A percentile compares a stretch with the other conserved stretches of the same genome.
Evolutionary conservation across 768 basidiomycete genomes (phyloP).

Genomic region (Tricholoma furcatifolium): DNA sequence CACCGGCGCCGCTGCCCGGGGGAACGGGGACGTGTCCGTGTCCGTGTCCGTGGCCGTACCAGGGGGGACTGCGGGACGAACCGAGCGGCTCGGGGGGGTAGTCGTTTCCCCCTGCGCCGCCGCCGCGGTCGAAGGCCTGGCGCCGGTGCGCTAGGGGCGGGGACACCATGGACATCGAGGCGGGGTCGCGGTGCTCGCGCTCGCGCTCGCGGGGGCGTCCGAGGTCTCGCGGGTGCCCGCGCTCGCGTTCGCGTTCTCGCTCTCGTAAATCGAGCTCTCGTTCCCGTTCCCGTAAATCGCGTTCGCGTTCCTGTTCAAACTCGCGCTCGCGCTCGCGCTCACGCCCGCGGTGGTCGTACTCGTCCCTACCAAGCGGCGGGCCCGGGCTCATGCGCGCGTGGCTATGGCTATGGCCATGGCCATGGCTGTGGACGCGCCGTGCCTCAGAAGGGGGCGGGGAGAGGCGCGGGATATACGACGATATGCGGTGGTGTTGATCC

Average conservation of each 20-base stretch:
- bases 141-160: slow-evolving; percentile 41
- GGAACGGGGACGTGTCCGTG: too few species aligned
- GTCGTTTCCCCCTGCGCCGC: slow-evolving; percentile 20
- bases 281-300: slow-evolving; percentile 46
- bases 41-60: too few species aligned
- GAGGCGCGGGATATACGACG: slow-evolving; percentile 29
- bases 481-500: slow-evolving; percentile 31
- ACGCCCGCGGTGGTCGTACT: slow-evolving; percentile 44
- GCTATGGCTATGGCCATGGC: too few species aligned
- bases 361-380: slow-evolving; percentile 53
- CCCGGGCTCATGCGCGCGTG: slow-evolving; percentile 71
- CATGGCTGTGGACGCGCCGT: slow-evolving; percentile 54
- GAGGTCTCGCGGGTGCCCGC: slow-evolving; percentile 29
- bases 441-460: slow-evolving; percentile 36
- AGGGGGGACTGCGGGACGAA: slow-evolving; percentile 33
- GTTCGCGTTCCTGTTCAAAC: slow-evolving; percentile 29
- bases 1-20: slow-evolving; percentile 16
- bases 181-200: slow-evolving; percentile 27
- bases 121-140: slow-evolving; percentile 27
- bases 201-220: slow-evolving; percentile 26
- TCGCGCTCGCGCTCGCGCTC: slow-evolving; percentile 48
- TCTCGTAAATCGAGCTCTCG: slow-evolving; percentile 37
- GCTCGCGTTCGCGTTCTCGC: slow-evolving; percentile 30
- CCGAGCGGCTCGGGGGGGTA: slow-evolving; percentile 32
- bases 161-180: slow-evolving; percentile 34